Evolutionary conservation across 805 yeast species (phyloP), one percentile per base, ranked within the genome.

Genomic region (Saccharomycopsis amapae): DNA sequence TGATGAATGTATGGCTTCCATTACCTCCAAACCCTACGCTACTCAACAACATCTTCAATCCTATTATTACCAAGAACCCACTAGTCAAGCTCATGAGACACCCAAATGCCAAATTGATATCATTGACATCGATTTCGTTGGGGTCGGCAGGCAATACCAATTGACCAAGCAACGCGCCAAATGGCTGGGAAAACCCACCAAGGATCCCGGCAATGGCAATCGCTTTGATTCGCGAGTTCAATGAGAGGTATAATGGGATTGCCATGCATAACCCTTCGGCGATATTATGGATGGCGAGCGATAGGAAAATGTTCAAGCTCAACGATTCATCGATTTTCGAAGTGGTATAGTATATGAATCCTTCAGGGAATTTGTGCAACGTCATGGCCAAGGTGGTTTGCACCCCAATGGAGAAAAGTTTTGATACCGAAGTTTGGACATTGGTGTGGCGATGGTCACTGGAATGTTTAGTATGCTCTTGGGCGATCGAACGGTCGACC

Each of bases 191-290:
- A 1, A 78, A 68, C 0, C 90, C 89, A 3, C 96, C 97, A 15
- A 90, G 64, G 0, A 80, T 45, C 1, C 85, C 78, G 13, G 89
- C 74, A 5, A 82, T 72, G 0, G 71, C 52, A 9, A 87, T 65
- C 0, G 97, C 95, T 53, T 75, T 71, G 23, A 64, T 55, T 38
- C 85, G 68, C 1, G 77, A 71, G 36, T 75, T 68, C 51, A 90
- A 68, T 6, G 94, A 86, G 42, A 89, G 75, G 59, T 82, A 93
- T 26, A 90, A 67, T 0, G 97, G 97, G 38, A 89, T 68, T 12
- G 95, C 86, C 85, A 90, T 89, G 13, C 93, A 78, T 60, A 93
- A 88, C 0, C 97, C 98, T 61, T 90, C 98, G 19, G 89, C 81
- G 54, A 87, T 81, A 62, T 93, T 93, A 65, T 90, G 98, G 24